These are phyloP conservation scores for Clarireedia paspali DNA, from an alignment of 2,329 filamentous ascomycete genomes.

Conservation along the genomic window DNA sequence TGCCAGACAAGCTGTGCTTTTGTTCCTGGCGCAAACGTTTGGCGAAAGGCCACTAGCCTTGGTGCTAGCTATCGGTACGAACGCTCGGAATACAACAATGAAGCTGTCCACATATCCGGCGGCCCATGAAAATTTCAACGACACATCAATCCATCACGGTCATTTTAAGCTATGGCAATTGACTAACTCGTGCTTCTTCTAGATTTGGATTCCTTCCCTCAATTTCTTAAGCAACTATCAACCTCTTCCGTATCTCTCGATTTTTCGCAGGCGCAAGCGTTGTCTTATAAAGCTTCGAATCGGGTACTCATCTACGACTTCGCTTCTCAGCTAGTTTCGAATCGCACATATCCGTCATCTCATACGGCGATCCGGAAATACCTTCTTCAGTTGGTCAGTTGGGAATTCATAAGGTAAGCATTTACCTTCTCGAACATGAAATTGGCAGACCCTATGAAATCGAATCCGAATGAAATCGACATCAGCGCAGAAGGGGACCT, in stretches of 20 bases:
- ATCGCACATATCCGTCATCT: slow-evolving; percentile 20
- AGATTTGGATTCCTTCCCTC: slow-evolving; percentile 27
- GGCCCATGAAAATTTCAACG: slow-evolving; percentile 3
- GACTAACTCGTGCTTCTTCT: slow-evolving; percentile 19
- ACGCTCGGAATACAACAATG: slow-evolving; percentile 20
- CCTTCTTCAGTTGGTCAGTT: slow-evolving; percentile 19
- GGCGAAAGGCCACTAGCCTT: slow-evolving; percentile 14
- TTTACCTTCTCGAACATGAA: slow-evolving; percentile 3
- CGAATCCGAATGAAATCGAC: not conserved
- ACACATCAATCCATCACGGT: not conserved
- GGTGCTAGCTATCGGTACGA: slow-evolving; percentile 23
- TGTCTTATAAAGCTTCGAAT: slow-evolving; percentile 21
- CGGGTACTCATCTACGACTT: slow-evolving; percentile 15
- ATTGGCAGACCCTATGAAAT: slow-evolving; percentile 18
- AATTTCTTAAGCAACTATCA: slow-evolving; percentile 24
- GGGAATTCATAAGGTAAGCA: slow-evolving; percentile 23
- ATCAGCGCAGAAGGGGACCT: not conserved
- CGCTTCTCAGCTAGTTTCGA: slow-evolving; percentile 19
- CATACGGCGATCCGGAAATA: slow-evolving; percentile 22
- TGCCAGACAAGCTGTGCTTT: slow-evolving; percentile 12
- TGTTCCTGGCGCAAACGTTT: slow-evolving; percentile 24
- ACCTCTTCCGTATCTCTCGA: slow-evolving; percentile 23
- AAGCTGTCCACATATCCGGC: slow-evolving; percentile 3
- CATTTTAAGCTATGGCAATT: slow-evolving; percentile 11
- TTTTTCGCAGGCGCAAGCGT: slow-evolving; percentile 27